These are phyloP conservation scores for Neolentinus lepideus DNA, from an alignment of 1,284 basidiomycete genomes.

Conservation along the genomic window DNA sequence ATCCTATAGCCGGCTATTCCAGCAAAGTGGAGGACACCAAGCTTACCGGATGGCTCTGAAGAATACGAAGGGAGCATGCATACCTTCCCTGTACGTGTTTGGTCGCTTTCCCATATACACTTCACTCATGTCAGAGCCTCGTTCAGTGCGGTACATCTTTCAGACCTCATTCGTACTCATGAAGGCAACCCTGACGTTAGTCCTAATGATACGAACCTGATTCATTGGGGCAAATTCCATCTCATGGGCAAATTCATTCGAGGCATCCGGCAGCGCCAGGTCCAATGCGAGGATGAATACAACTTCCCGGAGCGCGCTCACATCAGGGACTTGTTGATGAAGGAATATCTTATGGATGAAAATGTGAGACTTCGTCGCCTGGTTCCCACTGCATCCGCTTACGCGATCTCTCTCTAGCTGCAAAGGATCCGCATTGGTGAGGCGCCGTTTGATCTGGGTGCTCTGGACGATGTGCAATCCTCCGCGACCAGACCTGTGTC, in stretches of 20 bases:
- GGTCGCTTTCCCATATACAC: not conserved
- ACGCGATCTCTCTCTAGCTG: not conserved
- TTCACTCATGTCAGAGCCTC: slow-evolving; percentile 4
- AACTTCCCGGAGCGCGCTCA: not conserved
- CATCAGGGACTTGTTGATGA: not conserved
- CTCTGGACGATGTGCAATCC: not conserved
- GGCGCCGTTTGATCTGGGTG: not conserved
- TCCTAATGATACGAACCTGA: slow-evolving; percentile 49
- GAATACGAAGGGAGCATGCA: slow-evolving; percentile 75
- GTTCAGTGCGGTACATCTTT: slow-evolving; percentile 72
- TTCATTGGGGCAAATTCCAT: slow-evolving; percentile 84
- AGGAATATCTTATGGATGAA: slow-evolving; percentile 1
- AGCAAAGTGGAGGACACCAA: slow-evolving; percentile 64
- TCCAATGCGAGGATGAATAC: slow-evolving; percentile 42
- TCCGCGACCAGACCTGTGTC: not conserved
- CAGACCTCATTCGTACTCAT: slow-evolving; percentile 70
- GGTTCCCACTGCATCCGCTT: not conserved
- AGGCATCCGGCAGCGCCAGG: slow-evolving; percentile 61
- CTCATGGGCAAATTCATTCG: slow-evolving; percentile 77
- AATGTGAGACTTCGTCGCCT: not conserved
- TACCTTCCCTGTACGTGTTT: slow-evolving; percentile 64
- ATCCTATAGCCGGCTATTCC: slow-evolving; percentile 72
- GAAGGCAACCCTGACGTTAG: slow-evolving; percentile 68
- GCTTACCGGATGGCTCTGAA: slow-evolving; percentile 73
- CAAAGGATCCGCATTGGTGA: not conserved